Evolutionary conservation across 2,329 filamentous ascomycete species (phyloP), one percentile per base, ranked within the genome.

Genomic region (Westerdykella ornata): DNA sequence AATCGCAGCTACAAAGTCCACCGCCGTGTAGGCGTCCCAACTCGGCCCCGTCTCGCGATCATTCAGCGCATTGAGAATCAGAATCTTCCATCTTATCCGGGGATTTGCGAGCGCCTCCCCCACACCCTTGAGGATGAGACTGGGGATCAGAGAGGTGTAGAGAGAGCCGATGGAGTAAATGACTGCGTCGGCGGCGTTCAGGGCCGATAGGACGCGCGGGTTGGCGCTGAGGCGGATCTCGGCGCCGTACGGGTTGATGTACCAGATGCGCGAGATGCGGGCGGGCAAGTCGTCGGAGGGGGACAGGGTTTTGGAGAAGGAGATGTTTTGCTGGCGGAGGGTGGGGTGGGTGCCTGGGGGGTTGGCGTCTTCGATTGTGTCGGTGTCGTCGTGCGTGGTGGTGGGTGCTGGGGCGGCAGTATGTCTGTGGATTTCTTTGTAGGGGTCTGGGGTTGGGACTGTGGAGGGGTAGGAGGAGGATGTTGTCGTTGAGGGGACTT

Each of bases 181-280:
- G 7, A 96, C 74, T 1, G 80, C 82, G 42, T 80, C 75, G 0
- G 85, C 76, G 1, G 70, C 68, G 13, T 71, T 69, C 1, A 97
- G 64, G 0, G 87, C 80, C 6, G 80, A 75, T 0, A 94, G 55
- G 0, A 90, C 87, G 38, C 87, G 81, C 0, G 88, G 82, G 56
- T 95, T 97, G 2, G 88, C 85, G 0, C 82, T 77, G 0, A 89
- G 85, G 14, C 82, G 80, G 52, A 97, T 96, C 66, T 96, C 89
- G 61, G 96, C 88, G n/a, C 90, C 90, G 63, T 96, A 97, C 0
- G 90, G 90, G 59, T 96, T 97, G 69, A 97, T 97, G 70, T 97
- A 97, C 88, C 88, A 97, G 22, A 97, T 75, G 2, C 89, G 72
- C 41, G 82, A 74, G 52, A 97, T 94, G 19, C 86, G 76, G 0